A percentile compares a stretch with the other conserved stretches of the same genome.
These are phyloP conservation scores for Aegle marmelos DNA, from an alignment of 345 rosid genomes.

Conservation along the genomic window DNA sequence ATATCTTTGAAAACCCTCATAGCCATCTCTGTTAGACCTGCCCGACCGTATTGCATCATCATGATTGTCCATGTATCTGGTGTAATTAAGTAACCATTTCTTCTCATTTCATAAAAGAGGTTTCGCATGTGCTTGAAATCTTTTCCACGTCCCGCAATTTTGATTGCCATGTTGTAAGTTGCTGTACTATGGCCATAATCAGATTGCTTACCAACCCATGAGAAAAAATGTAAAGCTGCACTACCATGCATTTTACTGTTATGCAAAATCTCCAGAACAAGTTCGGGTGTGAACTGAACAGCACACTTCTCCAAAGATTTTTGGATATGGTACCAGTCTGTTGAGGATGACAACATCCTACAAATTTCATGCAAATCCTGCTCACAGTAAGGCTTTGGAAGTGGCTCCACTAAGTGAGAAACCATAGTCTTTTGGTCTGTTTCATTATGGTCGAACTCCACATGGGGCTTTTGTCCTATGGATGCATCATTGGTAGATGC, in stretches of 20 bases:
- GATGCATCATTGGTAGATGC: slow-evolving; percentile 15
- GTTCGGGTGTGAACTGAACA: slow-evolving; percentile 62
- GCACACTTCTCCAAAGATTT: slow-evolving; percentile 51
- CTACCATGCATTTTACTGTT: slow-evolving; percentile 50
- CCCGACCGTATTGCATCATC: slow-evolving; percentile 84
- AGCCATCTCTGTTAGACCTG: slow-evolving; percentile 75
- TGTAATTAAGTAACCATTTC: slow-evolving; percentile 54
- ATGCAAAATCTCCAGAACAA: slow-evolving; percentile 47
- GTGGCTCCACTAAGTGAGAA: slow-evolving; percentile 16
- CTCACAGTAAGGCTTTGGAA: slow-evolving; percentile 27
- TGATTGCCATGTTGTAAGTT: slow-evolving; percentile 87
- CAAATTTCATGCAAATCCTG: slow-evolving; percentile 47
- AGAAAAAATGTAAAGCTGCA: slow-evolving; percentile 60
- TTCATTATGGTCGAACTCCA: slow-evolving; percentile 20
- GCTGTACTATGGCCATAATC: slow-evolving; percentile 64
- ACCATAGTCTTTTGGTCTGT: slow-evolving; percentile 2
- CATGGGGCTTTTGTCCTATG: slow-evolving; percentile 10
- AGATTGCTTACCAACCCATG: slow-evolving; percentile 64
- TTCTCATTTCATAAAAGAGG: slow-evolving; percentile 76
- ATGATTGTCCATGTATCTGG: slow-evolving; percentile 83
- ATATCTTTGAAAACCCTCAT: slow-evolving; percentile 61
- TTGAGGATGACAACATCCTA: slow-evolving; percentile 39
- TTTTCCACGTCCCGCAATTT: slow-evolving; percentile 74
- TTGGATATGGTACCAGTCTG: slow-evolving; percentile 15
- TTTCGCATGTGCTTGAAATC: slow-evolving; percentile 81